phyloP scores from a whole-genome alignment of 2,329 filamentous ascomycete genomes.

The Xylariomycetidae sp. region DNA sequence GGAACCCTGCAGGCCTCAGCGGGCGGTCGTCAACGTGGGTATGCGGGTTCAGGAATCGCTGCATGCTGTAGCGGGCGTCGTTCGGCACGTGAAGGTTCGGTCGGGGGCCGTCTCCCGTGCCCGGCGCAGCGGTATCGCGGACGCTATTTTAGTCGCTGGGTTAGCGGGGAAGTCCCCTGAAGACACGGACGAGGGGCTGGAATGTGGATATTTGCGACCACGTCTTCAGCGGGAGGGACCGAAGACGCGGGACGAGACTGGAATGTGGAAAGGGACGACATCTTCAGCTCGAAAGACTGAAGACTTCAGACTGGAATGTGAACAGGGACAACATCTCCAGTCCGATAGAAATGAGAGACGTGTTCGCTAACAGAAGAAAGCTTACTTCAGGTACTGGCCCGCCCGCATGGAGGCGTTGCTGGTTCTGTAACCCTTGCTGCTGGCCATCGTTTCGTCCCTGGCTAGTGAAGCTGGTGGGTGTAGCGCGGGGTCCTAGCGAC shows the following conservation, averaged over 20 bases:
- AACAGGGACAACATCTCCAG: background rate
- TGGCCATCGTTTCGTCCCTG: constrained; percentile 7
- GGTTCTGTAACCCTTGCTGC: constrained; percentile 17
- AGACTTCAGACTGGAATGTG: background rate
- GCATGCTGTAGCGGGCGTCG: constrained; percentile 20
- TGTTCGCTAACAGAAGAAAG: constrained; percentile 1
- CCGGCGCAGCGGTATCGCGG: too few relatives aligned
- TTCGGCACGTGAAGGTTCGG: constrained; percentile 18
- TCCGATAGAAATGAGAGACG: background rate
- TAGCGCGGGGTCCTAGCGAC: background rate
- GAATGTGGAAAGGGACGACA: background rate
- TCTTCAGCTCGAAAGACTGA: background rate
- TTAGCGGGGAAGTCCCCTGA: background rate
- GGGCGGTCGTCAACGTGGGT: constrained; percentile 18
- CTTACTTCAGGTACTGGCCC: constrained; percentile 21
- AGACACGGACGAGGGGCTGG: too few relatives aligned
- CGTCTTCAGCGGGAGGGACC: background rate
- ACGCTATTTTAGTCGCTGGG: constrained; percentile 10
- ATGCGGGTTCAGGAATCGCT: constrained; percentile 21
- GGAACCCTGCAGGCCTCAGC: constrained; percentile 14
- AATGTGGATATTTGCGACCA: too few relatives aligned
- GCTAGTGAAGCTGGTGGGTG: constrained; percentile 7
- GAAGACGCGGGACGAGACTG: background rate
- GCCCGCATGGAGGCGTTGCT: constrained; percentile 17
- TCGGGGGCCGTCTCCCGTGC: constrained; percentile 9